Conservation (phyloP, 75 land plant species). For the Adiantum capillusveneris region DNA sequence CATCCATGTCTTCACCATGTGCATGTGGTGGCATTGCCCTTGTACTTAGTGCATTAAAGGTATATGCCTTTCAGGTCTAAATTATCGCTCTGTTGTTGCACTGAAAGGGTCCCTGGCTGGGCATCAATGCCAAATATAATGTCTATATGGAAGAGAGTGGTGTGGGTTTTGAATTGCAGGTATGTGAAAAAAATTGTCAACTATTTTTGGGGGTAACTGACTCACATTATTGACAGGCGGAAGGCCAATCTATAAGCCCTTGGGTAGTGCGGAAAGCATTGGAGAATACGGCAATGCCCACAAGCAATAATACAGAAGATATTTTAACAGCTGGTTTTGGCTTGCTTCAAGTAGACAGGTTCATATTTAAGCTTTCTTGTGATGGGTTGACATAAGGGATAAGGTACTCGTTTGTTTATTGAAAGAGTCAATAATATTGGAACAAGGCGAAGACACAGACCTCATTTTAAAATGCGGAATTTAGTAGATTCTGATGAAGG, state of each 20-base stretch:
- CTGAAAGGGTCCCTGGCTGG: not conserved
- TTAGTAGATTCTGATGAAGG: not conserved
- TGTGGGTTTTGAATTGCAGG: too few species aligned
- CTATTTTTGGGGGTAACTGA: too few species aligned
- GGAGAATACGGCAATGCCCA: constrained; percentile 68
- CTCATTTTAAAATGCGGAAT: too few species aligned
- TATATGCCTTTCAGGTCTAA: constrained; percentile 11
- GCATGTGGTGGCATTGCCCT: constrained; percentile 99
- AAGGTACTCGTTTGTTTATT: too few species aligned
- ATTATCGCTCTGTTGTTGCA: not conserved
- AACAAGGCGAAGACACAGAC: too few species aligned
- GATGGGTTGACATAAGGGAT: not conserved
- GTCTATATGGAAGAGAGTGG: too few species aligned
- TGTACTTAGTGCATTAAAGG: constrained; percentile 93
- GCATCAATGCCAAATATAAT: too few species aligned
- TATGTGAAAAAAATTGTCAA: too few species aligned
- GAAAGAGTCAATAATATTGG: too few species aligned
- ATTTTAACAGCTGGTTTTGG: constrained; percentile 81
- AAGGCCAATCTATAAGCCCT: constrained; percentile 76
- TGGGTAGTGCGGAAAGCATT: constrained; percentile 74
- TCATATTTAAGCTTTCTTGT: too few species aligned
- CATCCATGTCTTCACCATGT: constrained; percentile 99
- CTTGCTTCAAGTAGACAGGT: constrained; percentile 91
- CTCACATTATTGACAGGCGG: constrained; percentile 51
- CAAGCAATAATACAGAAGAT: constrained; percentile 63